A percentile compares a stretch with the other conserved stretches of the same genome.
Evolutionary conservation across 1,284 basidiomycete genomes (phyloP).

Genomic region (Retiboletus flavoniger): DNA sequence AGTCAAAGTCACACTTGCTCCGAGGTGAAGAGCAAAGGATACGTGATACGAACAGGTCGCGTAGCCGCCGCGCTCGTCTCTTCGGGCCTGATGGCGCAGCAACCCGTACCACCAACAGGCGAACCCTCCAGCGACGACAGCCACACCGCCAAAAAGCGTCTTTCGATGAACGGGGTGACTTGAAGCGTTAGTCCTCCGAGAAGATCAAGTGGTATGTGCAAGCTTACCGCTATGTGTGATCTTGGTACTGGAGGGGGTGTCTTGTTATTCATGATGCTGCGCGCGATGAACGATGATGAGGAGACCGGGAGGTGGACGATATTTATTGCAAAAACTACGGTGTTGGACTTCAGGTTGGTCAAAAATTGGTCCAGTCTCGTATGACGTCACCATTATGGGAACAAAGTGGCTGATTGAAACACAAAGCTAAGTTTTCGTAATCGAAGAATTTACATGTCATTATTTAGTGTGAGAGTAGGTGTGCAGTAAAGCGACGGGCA

Average conservation of each 20-base stretch:
- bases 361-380: too few species aligned
- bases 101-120: constrained; percentile 23
- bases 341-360: too few species aligned
- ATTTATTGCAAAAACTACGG: too few species aligned
- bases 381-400: too few species aligned
- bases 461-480: too few species aligned
- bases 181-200: neutral
- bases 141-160: constrained; percentile 27
- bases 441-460: too few species aligned
- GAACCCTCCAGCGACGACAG: constrained; percentile 17
- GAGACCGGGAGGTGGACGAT: neutral
- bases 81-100: constrained; percentile 12
- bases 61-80: constrained; percentile 16
- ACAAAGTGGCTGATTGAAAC: too few species aligned
- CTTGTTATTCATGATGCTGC: constrained; percentile 13
- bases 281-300: neutral
- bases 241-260: constrained; percentile 11
- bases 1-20: neutral
- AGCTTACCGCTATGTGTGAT: constrained; percentile 10
- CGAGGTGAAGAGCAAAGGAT: neutral
- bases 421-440: too few species aligned
- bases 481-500: too few species aligned
- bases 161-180: neutral
- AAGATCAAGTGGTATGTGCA: neutral
- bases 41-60: constrained; percentile 15